Evolutionary conservation across 371 early-diverging fungal species (phyloP).

Genomic region (Mucor saturninus): DNA sequence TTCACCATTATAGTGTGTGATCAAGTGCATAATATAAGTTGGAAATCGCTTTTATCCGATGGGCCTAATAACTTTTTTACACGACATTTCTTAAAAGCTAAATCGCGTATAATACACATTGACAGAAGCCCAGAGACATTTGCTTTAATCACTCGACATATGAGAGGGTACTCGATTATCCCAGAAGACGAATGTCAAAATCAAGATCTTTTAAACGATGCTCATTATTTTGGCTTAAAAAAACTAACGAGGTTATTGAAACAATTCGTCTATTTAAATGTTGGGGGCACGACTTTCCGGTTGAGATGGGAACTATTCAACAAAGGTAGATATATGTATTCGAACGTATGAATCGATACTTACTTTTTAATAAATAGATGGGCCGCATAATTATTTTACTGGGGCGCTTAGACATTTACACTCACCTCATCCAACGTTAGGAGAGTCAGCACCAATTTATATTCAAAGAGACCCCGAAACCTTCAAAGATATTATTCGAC

Average conservation of each 20-base stretch:
- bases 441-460: conserved; percentile 43
- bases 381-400: conserved; percentile 28
- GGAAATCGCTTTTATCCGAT: conserved; percentile 52
- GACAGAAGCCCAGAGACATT: conserved; percentile 62
- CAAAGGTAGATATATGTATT: no score
- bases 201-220: conserved; percentile 57
- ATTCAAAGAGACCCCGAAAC: conserved; percentile 65
- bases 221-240: conserved; percentile 56
- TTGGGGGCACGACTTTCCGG: conserved; percentile 46
- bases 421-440: conserved; percentile 24
- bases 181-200: conserved; percentile 52
- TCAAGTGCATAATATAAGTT: conserved; percentile 39
- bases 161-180: conserved; percentile 62
- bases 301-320: conserved; percentile 42
- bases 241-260: conserved; percentile 46
- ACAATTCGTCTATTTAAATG: conserved; percentile 48
- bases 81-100: conserved; percentile 37
- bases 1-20: conserved; percentile 49
- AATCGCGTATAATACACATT: conserved; percentile 51
- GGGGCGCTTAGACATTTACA: conserved; percentile 42
- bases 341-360: no score
- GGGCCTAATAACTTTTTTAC: conserved; percentile 53
- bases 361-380: conserved; percentile 15
- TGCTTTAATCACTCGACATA: conserved; percentile 55
- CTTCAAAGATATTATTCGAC: conserved; percentile 61